Evolutionary conservation across 202 grass and related monocot genomes (phyloP), one percentile per base, ranked within the genome.

Genomic region (Panicum virgatum): DNA sequence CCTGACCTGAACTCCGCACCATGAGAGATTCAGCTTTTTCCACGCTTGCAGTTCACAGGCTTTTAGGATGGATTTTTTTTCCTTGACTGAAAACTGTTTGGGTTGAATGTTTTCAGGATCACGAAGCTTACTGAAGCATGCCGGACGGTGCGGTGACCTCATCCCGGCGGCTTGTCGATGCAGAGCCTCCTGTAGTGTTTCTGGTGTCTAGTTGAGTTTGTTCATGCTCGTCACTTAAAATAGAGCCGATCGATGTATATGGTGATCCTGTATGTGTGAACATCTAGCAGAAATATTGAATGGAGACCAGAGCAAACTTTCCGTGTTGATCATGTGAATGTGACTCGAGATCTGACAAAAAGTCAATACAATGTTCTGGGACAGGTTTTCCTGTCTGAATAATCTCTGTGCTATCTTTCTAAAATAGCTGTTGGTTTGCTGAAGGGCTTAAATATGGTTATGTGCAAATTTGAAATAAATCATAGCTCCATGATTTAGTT

Each of bases 71-170:
- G 12, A 7, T 27, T 6, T 26, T 20, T 1, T 25, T 73, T 9
- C n/a, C 52, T 57, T 25, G 1, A 18, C 10, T 59, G 48, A 30
- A 8, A 13, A 62, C n/a, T 47, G 22, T 67, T 76, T 27, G 68
- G 50, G 22, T 19, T 80, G 11, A 30, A 43, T 76, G 22, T 48
- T 48, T 80, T 40, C 78, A 82, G 75, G 88, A 90, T 12, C 88
- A 86, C 25, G 88, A 89, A 46, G 50, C 59, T 51, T 66, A 43
- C 57, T 89, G 78, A 81, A 12, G 5, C 15, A 29, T n/a, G n/a
- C n/a, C n/a, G n/a, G n/a, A n/a, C 37, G 32, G 26, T 40, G 3
- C 12, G 20, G 25, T 30, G 44, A 52, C 26, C 34, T 13, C 12
- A 14, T 76, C 45, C 44, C 11, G 26, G 71, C 12, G 20, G 26